Base-by-base conservation (phyloP, 768 basidiomycete species). In the Russula ochroleuca region DNA sequence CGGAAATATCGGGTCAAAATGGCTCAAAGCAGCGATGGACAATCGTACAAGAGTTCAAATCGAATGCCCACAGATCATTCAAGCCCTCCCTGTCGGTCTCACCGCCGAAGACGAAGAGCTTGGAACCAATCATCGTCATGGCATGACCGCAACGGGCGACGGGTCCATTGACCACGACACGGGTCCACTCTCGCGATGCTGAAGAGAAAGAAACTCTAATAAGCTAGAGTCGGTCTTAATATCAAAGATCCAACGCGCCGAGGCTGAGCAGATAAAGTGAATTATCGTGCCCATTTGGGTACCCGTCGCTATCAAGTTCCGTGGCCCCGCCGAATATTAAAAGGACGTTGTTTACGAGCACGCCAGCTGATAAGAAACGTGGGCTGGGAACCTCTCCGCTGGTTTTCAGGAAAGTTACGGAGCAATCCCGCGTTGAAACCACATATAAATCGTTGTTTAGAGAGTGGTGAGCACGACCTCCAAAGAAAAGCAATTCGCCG, bases 281-380 rank as follows among this genome's bases (percentile, higher is more conserved):
- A 73, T 97, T 92, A 72, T 98, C 95, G 14, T 79, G 28, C 28
- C 28, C 28, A 28, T 76, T 13, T 78, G 79, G 68, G 79, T 83
- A 35, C n/a, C n/a, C n/a, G n/a, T n/a, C n/a, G n/a, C n/a, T n/a
- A 81, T 77, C 73, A 78, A 83, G 25, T 78, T 92, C 95, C 5
- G 94, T 97, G 72, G 98, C 97, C 33, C 95, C 96, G n/a, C 96
- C 96, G n/a, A n/a, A 99, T 4, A 98, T 88, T 63, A 98, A 91
- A 64, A 99, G 79, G 54, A 98, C 96, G 71, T 88, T 93, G 74
- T 93, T 92, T 61, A 98, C 93, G 56, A 97, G 84, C 9, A 95
- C 95, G 74, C 94, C 92, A 77, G 19, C 38, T 1, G 98, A 97
- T 0, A 95, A 94, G n/a, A 98, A 94, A 66, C 97, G 80, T 0